phyloP scores from a whole-genome alignment of 257 asterid genomes.

The Parsonsia alboflavescens region DNA sequence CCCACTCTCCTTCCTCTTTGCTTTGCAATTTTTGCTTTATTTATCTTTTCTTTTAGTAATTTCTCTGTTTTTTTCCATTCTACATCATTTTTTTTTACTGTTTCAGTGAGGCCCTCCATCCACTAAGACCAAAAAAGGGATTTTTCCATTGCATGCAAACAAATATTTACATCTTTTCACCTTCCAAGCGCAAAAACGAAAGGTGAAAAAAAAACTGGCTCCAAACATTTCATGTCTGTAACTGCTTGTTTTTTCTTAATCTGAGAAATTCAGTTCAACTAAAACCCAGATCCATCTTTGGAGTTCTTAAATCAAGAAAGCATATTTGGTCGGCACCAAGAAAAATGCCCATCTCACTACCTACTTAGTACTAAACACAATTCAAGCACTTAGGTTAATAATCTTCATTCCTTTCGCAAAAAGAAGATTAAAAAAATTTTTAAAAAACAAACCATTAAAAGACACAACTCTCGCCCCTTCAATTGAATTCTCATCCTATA shows the following conservation, averaged over 20 bases:
- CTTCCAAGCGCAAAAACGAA: neutral
- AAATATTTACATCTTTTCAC: slow-evolving; percentile 23
- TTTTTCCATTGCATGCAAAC: slow-evolving; percentile 41
- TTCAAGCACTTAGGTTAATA: neutral
- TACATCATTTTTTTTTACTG: slow-evolving; percentile 7
- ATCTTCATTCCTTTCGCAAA: neutral
- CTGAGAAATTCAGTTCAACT: neutral
- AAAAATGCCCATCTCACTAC: neutral
- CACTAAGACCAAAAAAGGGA: slow-evolving; percentile 37
- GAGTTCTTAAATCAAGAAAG: neutral
- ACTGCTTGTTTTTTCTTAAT: neutral
- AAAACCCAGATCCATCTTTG: neutral
- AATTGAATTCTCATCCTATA: too few species aligned
- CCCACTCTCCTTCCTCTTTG: slow-evolving; percentile 20
- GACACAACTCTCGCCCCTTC: too few species aligned
- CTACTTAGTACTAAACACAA: neutral
- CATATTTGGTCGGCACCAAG: slow-evolving; percentile 3
- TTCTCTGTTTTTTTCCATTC: neutral
- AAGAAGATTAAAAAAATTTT: too few species aligned
- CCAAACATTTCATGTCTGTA: neutral
- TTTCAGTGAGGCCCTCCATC: slow-evolving; percentile 33
- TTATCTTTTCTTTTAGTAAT: slow-evolving; percentile 20
- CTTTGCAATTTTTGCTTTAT: slow-evolving; percentile 40
- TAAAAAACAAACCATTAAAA: too few species aligned
- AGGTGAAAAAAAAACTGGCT: neutral